These are phyloP conservation scores for Podaxis mareebaensis DNA, from an alignment of 768 basidiomycete genomes.

Conservation along the genomic window DNA sequence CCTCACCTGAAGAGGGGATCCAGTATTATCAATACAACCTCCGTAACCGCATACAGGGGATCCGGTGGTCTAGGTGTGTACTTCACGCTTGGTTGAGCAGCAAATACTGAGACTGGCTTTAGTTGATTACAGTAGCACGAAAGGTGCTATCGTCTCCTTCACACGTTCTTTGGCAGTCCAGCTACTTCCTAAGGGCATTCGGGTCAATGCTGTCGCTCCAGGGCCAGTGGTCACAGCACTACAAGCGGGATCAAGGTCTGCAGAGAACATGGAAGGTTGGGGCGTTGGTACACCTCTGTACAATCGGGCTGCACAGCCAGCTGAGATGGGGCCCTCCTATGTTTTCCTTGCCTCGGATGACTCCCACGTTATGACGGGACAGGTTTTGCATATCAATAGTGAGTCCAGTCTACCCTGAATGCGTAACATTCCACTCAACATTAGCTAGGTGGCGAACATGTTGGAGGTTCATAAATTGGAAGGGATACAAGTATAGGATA, in stretches of 20 bases:
- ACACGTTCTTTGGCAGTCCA: conserved; percentile 55
- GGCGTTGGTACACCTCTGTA: conserved; percentile 49
- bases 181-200: conserved; percentile 54
- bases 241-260: conserved; percentile 53
- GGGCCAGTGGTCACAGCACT: conserved; percentile 61
- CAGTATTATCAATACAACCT: conserved; percentile 62
- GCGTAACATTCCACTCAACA: background rate
- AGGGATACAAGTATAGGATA: too few relatives aligned
- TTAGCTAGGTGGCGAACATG: conserved; percentile 23
- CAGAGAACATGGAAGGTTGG: conserved; percentile 57
- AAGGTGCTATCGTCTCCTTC: conserved; percentile 60
- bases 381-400: conserved; percentile 39
- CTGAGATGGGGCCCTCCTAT: conserved; percentile 52
- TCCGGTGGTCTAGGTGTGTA: conserved; percentile 28
- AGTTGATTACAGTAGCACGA: conserved; percentile 58
- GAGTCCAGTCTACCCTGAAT: conserved; percentile 2
- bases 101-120: conserved; percentile 21
- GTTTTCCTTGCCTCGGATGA: conserved; percentile 53
- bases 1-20: conserved; percentile 61
- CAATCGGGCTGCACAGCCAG: conserved; percentile 51
- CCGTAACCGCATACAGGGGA: conserved; percentile 53
- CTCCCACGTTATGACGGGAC: conserved; percentile 40
- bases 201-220: conserved; percentile 54
- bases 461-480: conserved; percentile 23
- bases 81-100: conserved; percentile 8